These are phyloP conservation scores for Berkeleyomyces rouxiae DNA, from an alignment of 2,329 filamentous ascomycete species.

Conservation along the genomic window DNA sequence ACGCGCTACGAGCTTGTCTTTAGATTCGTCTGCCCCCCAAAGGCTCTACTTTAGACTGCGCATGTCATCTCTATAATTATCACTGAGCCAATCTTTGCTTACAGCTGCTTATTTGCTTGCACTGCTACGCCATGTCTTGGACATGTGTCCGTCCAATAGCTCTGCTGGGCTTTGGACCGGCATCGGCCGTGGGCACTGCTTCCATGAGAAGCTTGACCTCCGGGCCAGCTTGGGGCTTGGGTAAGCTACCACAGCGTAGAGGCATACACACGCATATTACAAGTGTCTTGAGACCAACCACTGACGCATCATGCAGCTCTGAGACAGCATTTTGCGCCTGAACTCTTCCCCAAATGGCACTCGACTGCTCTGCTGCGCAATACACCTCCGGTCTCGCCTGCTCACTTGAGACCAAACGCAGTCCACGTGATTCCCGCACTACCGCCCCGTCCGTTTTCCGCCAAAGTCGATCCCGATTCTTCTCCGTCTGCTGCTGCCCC, in stretches of 20 bases:
- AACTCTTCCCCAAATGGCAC: neutral
- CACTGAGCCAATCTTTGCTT: neutral
- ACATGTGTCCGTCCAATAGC: neutral
- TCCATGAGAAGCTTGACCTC: constrained; percentile 7
- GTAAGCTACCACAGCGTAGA: neutral
- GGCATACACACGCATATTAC: neutral
- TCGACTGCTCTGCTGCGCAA: neutral
- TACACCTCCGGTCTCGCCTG: neutral
- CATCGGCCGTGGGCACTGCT: neutral
- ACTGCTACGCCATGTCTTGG: neutral
- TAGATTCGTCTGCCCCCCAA: neutral
- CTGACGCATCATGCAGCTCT: neutral
- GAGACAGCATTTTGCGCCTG: neutral
- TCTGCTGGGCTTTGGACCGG: constrained; percentile 1
- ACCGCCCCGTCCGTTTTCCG: constrained; percentile 21
- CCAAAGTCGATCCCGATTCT: constrained; percentile 18
- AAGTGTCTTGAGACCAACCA: neutral
- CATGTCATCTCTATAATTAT: neutral
- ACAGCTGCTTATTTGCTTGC: neutral
- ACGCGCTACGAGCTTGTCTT: neutral
- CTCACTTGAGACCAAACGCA: neutral
- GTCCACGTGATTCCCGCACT: neutral
- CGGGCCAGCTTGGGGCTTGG: neutral
- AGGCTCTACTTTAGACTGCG: neutral
- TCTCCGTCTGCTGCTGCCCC: neutral